Conservation (phyloP, 169 alveolate genomes). For the Besnoitia besnoiti region DNA sequence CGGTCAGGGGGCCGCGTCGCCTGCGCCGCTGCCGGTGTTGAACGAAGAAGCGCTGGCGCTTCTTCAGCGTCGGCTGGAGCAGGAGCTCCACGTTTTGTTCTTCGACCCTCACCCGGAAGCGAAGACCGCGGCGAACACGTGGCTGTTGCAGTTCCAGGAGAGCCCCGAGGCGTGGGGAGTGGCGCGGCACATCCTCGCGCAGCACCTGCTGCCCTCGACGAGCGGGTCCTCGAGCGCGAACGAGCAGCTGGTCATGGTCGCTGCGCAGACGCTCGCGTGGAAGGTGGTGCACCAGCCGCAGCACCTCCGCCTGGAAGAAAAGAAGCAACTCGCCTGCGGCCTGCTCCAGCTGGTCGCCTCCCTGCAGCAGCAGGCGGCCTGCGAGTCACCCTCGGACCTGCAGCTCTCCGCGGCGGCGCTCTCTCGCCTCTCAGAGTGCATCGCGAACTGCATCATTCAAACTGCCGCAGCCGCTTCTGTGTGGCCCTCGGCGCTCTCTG, state of each 20-base stretch:
- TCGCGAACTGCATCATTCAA: constrained; percentile 18
- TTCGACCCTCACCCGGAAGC: constrained; percentile 27
- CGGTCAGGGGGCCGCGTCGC: background rate
- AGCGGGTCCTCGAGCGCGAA: background rate
- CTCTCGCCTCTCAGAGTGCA: constrained; percentile 32
- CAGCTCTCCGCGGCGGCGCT: background rate
- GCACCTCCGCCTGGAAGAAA: constrained; percentile 19
- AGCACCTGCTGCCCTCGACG: background rate
- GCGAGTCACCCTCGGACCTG: background rate
- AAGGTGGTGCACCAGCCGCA: constrained; percentile 34
- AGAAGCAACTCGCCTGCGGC: constrained; percentile 41
- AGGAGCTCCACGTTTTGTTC: constrained; percentile 43
- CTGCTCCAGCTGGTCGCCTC: constrained; percentile 9
- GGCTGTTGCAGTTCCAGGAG: constrained; percentile 59
- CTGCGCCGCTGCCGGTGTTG: constrained; percentile 10
- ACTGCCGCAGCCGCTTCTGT: background rate
- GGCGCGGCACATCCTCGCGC: constrained; percentile 24
- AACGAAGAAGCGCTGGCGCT: background rate
- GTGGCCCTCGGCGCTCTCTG: constrained; percentile 7
- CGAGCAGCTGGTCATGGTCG: constrained; percentile 23
- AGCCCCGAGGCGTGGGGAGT: constrained; percentile 56
- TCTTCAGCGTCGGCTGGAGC: constrained; percentile 35
- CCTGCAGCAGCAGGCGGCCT: constrained; percentile 31
- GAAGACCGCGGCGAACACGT: constrained; percentile 55
- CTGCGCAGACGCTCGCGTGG: constrained; percentile 60